Base-by-base conservation (phyloP, 768 basidiomycete species). In the Mycena rebaudengoi region DNA sequence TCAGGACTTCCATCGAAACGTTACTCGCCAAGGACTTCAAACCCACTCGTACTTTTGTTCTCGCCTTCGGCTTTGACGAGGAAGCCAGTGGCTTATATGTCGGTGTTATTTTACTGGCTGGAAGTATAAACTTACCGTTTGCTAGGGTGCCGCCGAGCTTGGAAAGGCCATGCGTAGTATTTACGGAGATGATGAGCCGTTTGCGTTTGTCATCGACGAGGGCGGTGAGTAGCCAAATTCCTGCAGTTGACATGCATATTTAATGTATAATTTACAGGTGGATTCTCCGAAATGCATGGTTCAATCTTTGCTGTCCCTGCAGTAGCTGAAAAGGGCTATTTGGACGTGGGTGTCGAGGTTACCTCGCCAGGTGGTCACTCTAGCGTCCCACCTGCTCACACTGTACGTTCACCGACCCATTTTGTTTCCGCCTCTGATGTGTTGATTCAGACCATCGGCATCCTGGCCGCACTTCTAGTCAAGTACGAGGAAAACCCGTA, bases 171-270 rank as follows among this genome's bases (percentile, higher is more conserved):
- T 98, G 29, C 73, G 86, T 46, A 67, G 81, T 3, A 82, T 79
- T 16, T 96, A 92, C 71, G 95, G 95, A 33, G 73, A 85, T 62
- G 75, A 94, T 70, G 84, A 86, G 5, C 66, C 66, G 2, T 88
- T 94, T 71, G 87, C 91, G 0, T 82, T 97, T 72, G 74, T 98
- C 44, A 82, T 98, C 32, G 96, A 98, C 71, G 96, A 98, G 80
- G 95, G 96, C 32, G 86, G 93, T 88, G 74, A 70, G 79, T 73
- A 26, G 37, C 20, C 11, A 20, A 33, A 12, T 3, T 7, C 39
- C 45, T 35, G n/a, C n/a, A n/a, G n/a, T 5, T n/a, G n/a, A n/a
- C n/a, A n/a, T n/a, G n/a, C n/a, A n/a, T n/a, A n/a, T n/a, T n/a
- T n/a, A n/a, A n/a, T n/a, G n/a, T n/a, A n/a, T n/a, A n/a, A n/a